Evolutionary conservation across 129 eudicot species (phyloP).

Genomic region (Centrapalus pauciflorus): DNA sequence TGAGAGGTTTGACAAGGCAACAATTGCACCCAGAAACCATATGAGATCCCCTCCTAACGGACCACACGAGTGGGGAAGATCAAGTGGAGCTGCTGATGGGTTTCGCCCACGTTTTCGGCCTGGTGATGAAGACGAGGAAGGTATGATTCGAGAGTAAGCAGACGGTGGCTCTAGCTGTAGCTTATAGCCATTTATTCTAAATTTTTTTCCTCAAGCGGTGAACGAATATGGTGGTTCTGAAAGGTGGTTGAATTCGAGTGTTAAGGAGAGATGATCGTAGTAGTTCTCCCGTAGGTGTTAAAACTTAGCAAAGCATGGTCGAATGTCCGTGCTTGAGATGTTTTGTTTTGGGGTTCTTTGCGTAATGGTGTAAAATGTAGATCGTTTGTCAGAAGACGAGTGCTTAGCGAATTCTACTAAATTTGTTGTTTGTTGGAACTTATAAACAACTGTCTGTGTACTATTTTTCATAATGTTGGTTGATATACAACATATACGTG

Average conservation of each 20-base stretch:
- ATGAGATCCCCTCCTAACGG: conserved; percentile 10
- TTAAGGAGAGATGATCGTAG: neutral
- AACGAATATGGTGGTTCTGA: neutral
- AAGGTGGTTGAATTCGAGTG: neutral
- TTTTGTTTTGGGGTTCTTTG: neutral
- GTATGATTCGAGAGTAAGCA: conserved; percentile 41
- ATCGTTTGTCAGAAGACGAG: conserved; percentile 7
- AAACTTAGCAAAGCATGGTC: neutral
- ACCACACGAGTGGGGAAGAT: conserved; percentile 5
- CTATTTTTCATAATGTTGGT: neutral
- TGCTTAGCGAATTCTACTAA: neutral
- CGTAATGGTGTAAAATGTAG: conserved; percentile 13
- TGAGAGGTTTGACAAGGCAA: conserved; percentile 39
- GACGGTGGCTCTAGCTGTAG: neutral
- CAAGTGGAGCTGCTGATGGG: too few species aligned
- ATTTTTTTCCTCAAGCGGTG: neutral
- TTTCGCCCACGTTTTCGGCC: conserved; percentile 27
- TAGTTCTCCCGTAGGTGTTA: neutral
- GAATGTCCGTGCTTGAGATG: neutral
- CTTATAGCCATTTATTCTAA: neutral
- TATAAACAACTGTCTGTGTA: neutral
- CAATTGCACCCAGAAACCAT: neutral
- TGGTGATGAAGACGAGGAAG: conserved; percentile 57
- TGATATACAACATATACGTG: too few species aligned
- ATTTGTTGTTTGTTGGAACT: conserved; percentile 12